These are phyloP conservation scores for Claviceps sorghi DNA, from an alignment of 2,329 filamentous ascomycete species.

Conservation along the genomic window DNA sequence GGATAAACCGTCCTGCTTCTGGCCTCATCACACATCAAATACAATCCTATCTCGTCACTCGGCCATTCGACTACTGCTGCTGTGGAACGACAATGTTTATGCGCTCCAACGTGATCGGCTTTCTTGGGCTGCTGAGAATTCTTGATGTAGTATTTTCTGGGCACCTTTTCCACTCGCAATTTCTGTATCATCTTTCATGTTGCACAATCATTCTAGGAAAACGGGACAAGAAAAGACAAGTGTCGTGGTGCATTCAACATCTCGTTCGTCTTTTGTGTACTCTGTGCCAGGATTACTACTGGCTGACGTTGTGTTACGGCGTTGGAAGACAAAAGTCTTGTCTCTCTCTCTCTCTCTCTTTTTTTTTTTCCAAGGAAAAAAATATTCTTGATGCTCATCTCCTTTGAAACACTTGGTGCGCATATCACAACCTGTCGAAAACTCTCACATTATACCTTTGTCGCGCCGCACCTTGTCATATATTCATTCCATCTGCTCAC, in stretches of 20 bases:
- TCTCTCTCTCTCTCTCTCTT: neutral
- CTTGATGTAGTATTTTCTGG: constrained; percentile 1
- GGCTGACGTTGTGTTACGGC: neutral
- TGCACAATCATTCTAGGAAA: neutral
- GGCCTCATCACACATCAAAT: neutral
- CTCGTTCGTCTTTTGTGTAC: neutral
- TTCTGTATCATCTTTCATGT: neutral
- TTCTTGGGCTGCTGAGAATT: constrained; percentile 1
- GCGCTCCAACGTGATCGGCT: constrained; percentile 1
- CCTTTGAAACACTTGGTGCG: neutral
- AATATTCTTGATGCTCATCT: neutral
- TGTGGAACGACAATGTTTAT: neutral
- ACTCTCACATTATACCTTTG: neutral
- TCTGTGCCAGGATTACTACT: neutral
- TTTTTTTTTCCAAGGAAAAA: too few relatives aligned
- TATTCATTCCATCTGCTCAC: neutral
- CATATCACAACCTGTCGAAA: neutral
- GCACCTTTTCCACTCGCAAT: neutral
- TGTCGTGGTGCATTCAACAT: neutral
- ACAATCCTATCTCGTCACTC: neutral
- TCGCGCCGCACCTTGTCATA: neutral
- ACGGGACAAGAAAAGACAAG: constrained; percentile 1
- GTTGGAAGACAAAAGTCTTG: neutral
- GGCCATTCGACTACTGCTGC: neutral
- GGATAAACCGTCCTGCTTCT: neutral